Evolutionary conservation across 176 grass and related monocot species (phyloP).

Genomic region (Poa annua): DNA sequence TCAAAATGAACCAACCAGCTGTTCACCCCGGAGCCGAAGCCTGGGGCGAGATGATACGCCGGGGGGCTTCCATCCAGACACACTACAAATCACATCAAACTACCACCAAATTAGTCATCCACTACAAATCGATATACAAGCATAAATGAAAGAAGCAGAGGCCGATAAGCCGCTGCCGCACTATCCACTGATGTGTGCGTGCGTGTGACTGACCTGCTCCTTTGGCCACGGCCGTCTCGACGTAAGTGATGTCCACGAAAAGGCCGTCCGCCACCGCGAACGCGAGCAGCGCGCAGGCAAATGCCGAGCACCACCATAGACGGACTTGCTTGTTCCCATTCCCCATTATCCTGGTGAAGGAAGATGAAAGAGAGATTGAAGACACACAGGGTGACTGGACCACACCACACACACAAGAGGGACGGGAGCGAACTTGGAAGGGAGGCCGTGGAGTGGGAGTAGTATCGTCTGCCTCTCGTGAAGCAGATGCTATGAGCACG

Average conservation of each 20-base stretch:
- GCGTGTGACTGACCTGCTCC: constrained; percentile 60
- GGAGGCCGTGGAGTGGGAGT: neutral
- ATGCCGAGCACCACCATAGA: constrained; percentile 25
- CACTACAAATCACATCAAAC: constrained; percentile 40
- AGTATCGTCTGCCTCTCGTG: neutral
- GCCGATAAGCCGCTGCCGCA: neutral
- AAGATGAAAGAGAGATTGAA: neutral
- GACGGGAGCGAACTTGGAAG: constrained; percentile 20
- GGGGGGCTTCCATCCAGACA: constrained; percentile 88
- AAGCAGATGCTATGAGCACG: neutral
- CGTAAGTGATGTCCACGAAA: constrained; percentile 63
- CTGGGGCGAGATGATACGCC: constrained; percentile 75
- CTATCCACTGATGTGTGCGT: neutral
- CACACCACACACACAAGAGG: neutral
- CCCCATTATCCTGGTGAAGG: constrained; percentile 36
- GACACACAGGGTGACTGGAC: neutral
- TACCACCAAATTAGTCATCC: neutral
- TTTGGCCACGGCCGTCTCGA: constrained; percentile 63
- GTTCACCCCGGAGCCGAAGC: constrained; percentile 71
- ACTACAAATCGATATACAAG: too few relatives aligned
- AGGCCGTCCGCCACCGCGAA: constrained; percentile 40
- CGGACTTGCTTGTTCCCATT: neutral
- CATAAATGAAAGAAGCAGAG: neutral
- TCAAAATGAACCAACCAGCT: constrained; percentile 87
- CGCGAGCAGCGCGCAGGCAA: constrained; percentile 44